Evolutionary conservation across 1,284 basidiomycete genomes (phyloP), one percentile per base, ranked within the genome.

Genomic region (Papiliotrema fonsecae): DNA sequence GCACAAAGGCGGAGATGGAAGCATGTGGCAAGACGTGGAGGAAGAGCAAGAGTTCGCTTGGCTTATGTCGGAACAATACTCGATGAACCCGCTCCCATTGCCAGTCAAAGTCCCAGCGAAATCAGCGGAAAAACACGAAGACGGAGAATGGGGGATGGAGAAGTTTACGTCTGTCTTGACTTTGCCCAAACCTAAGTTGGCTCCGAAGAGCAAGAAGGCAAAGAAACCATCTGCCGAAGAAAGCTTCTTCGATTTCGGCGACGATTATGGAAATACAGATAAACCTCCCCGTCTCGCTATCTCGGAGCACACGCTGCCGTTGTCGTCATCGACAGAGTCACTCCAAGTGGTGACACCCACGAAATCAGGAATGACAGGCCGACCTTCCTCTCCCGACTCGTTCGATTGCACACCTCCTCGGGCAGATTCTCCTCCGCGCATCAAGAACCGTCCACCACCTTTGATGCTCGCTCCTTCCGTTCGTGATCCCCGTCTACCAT

Each of bases 41-140:
- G 67, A 70, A 50, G 67, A 70, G 47, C 58, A 62, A 30, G 64
- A 67, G 41, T 67, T 67, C 41, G 64, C 64, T 5, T 65, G 62
- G 64, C 46, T 67, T 18, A 60, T 67, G 63, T 51, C 51, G 19
- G 62, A 66, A 22, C 31, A 49, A n/a, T 21, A 31, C 30, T 10
- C 30, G 30, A 9, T 26, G 14, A 16, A 45, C 13, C 44, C 50
- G 14, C 36, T 32, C 30, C 51, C 50, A 2, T 27, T 49, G 21
- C n/a, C n/a, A n/a, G n/a, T n/a, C n/a, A 49, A 48, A 6, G 6
- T 36, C 39, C 27, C 45, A 34, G 7, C 28, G 7, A 9, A 19
- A 10, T 26, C n/a, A n/a, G 14, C 22, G 25, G 18, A 41, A 24
- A 1, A 30, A 30, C 24, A 25, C 13, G 31, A 10, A 1, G 25